A percentile compares a stretch with the other conserved stretches of the same genome.
Conservation (phyloP, 2,329 filamentous ascomycete species). For the Aspergillus versicolor region DNA sequence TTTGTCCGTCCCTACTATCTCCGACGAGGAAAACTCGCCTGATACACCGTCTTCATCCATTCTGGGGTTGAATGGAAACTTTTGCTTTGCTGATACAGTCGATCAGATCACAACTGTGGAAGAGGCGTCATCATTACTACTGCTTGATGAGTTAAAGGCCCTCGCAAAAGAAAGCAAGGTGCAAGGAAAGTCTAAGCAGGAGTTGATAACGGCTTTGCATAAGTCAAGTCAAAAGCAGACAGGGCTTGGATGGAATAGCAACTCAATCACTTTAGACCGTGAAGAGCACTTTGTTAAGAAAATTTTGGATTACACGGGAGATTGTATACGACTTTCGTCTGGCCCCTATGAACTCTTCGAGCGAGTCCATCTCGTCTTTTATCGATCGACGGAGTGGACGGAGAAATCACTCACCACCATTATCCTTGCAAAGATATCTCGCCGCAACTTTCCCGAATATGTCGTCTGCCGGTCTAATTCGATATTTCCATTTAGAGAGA, state of each 20-base stretch:
- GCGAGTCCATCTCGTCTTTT: conserved; percentile 92
- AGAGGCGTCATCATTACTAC: conserved; percentile 77
- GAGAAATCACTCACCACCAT: conserved; percentile 95
- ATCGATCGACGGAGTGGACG: conserved; percentile 93
- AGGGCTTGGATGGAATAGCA: conserved; percentile 66
- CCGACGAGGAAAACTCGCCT: conserved; percentile 47
- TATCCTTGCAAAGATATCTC: conserved; percentile 86
- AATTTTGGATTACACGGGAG: conserved; percentile 73
- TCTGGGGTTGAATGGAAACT: conserved; percentile 54
- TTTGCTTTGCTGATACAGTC: conserved; percentile 79
- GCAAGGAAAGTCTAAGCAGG: conserved; percentile 82
- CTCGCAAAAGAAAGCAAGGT: conserved; percentile 85
- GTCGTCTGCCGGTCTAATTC: conserved; percentile 86
- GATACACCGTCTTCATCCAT: conserved; percentile 40
- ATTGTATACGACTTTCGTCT: conserved; percentile 78
- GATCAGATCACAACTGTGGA: conserved; percentile 75
- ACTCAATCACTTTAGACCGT: conserved; percentile 50
- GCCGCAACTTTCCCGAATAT: conserved; percentile 83
- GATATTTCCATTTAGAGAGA: conserved; percentile 75
- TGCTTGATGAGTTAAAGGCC: conserved; percentile 81
- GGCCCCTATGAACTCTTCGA: conserved; percentile 79
- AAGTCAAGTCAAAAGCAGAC: conserved; percentile 71
- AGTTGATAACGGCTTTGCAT: conserved; percentile 72
- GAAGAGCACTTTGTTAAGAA: conserved; percentile 74
- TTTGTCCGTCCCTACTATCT: conserved; percentile 51